Base-by-base conservation (phyloP, 2,329 filamentous ascomycete genomes). In the Diaporthe citri region DNA sequence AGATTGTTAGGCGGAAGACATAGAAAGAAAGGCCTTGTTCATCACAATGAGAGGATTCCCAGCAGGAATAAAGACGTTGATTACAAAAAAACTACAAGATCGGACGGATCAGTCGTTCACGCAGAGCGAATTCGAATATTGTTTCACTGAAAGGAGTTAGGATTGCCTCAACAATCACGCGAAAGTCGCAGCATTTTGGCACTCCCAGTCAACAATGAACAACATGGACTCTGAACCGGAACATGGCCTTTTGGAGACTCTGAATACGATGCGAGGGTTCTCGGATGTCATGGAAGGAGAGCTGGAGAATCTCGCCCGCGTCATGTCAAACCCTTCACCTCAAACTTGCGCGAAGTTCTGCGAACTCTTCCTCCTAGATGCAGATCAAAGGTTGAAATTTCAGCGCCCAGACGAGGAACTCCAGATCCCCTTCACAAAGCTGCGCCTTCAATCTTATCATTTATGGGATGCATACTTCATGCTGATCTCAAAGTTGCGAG, bases 231-330 rank as follows among this genome's bases (percentile, higher is more conserved):
- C 31, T 36, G 12, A 36, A 12, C 13, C 25, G 12, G 28, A n/a
- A 12, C n/a, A 36, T 36, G 43, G 46, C 12, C 28, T 66, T 51
- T 36, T 51, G 43, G 15, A 20, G 3, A 17, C 43, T 15, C 34
- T 66, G 28, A 51, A 66, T n/a, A 66, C 60, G n/a, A n/a, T 13
- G 41, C 43, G 31, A 36, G 62, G 62, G 1, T 31, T 66, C 62
- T 17, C 31, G 3, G 41, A 66, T 15, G 41, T 48, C 13, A 34
- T 66, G 60, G 60, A 66, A 9, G 60, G 60, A 4, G 60, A 66
- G 10, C 1, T 39, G 31, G 46, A 67, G 5, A 36, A 52, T 39
- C 46, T 67, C 20, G 20, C 25, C 31, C 46, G 31, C 31, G 15
- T 52, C 31, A 51, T 51, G 43, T 4, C 31, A 25, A 25, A 36